phyloP scores from a whole-genome alignment of 148 eudicot genomes.

The Camellia japonica region DNA sequence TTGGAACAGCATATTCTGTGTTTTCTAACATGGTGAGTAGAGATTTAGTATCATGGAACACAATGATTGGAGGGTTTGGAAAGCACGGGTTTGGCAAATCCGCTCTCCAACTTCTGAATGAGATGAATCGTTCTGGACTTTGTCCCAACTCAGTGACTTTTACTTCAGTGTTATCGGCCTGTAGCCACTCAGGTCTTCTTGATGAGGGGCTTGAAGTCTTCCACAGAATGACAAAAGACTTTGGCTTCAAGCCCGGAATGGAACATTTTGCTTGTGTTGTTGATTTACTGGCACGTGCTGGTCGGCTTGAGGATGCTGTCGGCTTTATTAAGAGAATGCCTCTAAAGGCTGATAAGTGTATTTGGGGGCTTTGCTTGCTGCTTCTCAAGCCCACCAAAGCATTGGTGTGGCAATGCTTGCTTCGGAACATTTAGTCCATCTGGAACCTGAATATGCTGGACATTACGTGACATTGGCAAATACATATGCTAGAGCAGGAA shows the following conservation, averaged over 20 bases:
- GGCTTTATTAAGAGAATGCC: conserved; percentile 34
- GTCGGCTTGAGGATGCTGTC: conserved; percentile 48
- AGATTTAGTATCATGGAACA: conserved; percentile 54
- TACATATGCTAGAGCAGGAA: conserved; percentile 45
- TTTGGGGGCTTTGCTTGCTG: conserved; percentile 55
- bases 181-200: conserved; percentile 51
- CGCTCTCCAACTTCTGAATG: conserved; percentile 35
- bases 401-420: conserved; percentile 40
- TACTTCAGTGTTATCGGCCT: conserved; percentile 47
- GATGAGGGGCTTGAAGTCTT: conserved; percentile 44
- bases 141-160: conserved; percentile 46
- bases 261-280: conserved; percentile 59
- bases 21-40: conserved; percentile 36
- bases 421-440: conserved; percentile 38
- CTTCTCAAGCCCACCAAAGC: conserved; percentile 36
- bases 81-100: conserved; percentile 44
- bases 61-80: conserved; percentile 50
- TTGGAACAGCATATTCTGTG: conserved; percentile 26
- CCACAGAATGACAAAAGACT: conserved; percentile 29
- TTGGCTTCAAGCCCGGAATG: conserved; percentile 28
- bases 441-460: conserved; percentile 56
- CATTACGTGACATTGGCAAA: conserved; percentile 57
- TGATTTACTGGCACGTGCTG: conserved; percentile 58
- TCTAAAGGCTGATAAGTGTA: conserved; percentile 35
- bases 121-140: conserved; percentile 38